Conservation (phyloP, 1,139 yeast genomes). For the Yamadazyma oceani region DNA sequence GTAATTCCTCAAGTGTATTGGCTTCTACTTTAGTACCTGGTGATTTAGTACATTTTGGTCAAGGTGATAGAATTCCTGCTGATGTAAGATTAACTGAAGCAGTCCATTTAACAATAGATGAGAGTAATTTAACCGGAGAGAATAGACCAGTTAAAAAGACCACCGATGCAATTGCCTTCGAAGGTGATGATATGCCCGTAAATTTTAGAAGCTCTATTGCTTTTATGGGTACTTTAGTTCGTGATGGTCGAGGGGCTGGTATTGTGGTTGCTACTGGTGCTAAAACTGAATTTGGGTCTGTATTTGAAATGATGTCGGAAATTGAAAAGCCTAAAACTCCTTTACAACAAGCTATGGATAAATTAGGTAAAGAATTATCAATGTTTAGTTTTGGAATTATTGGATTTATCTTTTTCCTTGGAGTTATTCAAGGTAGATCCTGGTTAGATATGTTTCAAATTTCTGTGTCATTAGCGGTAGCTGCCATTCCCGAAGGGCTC, state of each 20-base stretch:
- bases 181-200: conserved; percentile 41
- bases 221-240: conserved; percentile 92
- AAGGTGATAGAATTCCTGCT: conserved; percentile 96
- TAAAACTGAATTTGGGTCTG: conserved; percentile 86
- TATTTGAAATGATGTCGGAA: conserved; percentile 88
- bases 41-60: conserved; percentile 81
- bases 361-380: conserved; percentile 86
- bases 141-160: conserved; percentile 77
- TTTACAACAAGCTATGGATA: conserved; percentile 90
- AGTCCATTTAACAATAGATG: conserved; percentile 80
- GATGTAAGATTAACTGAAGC: conserved; percentile 80
- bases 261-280: conserved; percentile 88
- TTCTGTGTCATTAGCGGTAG: conserved; percentile 93
- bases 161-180: conserved; percentile 30
- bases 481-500: conserved; percentile 97
- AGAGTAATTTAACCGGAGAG: conserved; percentile 93
- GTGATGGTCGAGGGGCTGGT: conserved; percentile 92
- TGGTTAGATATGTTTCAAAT: conserved; percentile 98
- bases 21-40: conserved; percentile 93
- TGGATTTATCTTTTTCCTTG: conserved; percentile 83
- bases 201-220: conserved; percentile 76
- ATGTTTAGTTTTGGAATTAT: conserved; percentile 79
- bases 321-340: conserved; percentile 97
- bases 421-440: conserved; percentile 83
- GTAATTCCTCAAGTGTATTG: conserved; percentile 69